phyloP scores from a whole-genome alignment of 2,329 filamentous ascomycete species.

The Hymenoscyphus linearis region DNA sequence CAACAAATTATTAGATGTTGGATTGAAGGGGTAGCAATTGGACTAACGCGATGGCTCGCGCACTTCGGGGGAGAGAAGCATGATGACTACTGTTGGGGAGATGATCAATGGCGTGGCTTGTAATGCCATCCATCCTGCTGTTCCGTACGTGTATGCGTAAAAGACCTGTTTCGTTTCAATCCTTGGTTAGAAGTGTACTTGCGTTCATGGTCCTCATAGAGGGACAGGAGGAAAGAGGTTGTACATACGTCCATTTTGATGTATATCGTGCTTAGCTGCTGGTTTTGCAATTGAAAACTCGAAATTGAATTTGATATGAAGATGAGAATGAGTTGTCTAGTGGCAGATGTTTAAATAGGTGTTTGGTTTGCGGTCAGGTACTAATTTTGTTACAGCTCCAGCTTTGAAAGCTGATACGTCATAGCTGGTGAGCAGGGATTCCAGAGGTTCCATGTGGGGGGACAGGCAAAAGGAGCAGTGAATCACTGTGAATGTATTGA shows the following conservation, averaged over 20 bases:
- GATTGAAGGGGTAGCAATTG: background rate
- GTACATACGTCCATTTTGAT: constrained; percentile 17
- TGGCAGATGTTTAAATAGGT: background rate
- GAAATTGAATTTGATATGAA: background rate
- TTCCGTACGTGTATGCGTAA: constrained; percentile 46
- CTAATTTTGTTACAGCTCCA: background rate
- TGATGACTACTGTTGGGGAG: constrained; percentile 55
- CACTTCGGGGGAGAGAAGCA: constrained; percentile 52
- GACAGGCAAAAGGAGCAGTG: no score
- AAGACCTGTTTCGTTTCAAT: constrained; percentile 37
- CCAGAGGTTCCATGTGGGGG: no score
- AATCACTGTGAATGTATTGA: no score
- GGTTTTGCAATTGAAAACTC: background rate
- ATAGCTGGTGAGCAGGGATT: background rate
- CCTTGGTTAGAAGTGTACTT: background rate
- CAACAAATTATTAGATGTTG: constrained; percentile 11
- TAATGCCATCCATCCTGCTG: constrained; percentile 43
- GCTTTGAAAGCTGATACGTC: background rate
- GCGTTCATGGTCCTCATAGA: background rate
- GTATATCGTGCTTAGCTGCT: background rate
- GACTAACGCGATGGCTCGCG: constrained; percentile 47
- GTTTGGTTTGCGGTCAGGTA: background rate
- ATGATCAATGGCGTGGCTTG: constrained; percentile 48
- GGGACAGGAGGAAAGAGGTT: background rate
- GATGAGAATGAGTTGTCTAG: background rate